Evolutionary conservation across 306 rosid genomes (phyloP).

Genomic region (Citrullus mucosospermus): DNA sequence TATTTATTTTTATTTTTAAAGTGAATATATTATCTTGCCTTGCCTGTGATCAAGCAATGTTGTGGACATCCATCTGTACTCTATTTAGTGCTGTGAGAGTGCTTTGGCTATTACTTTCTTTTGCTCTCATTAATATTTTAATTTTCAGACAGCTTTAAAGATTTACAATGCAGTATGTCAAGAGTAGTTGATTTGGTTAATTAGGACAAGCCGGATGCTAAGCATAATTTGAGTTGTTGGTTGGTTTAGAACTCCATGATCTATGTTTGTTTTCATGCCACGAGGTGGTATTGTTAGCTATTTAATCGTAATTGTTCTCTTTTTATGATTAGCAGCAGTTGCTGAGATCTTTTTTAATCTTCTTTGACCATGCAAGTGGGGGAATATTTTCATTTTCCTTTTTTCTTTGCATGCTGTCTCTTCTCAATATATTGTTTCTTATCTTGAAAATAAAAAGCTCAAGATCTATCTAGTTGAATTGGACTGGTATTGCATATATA

Average conservation of each 20-base stretch:
- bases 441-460: background rate
- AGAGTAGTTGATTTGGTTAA: background rate
- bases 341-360: background rate
- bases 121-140: background rate
- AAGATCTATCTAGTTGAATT: background rate
- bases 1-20: background rate
- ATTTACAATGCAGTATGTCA: background rate
- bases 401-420: background rate
- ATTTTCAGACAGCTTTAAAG: background rate
- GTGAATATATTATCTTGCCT: background rate
- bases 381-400: background rate
- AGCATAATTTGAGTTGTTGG: background rate
- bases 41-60: background rate
- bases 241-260: background rate
- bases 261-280: background rate
- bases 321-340: background rate
- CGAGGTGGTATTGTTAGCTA: background rate
- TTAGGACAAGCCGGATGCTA: background rate
- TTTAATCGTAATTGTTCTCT: background rate
- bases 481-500: background rate
- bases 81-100: background rate
- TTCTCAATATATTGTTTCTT: background rate
- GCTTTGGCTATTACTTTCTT: background rate
- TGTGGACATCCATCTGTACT: background rate
- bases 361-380: background rate